A percentile compares a stretch with the other conserved stretches of the same genome.
Evolutionary conservation across 768 basidiomycete genomes (phyloP).

Genomic region (Leccinum aurantiacum): DNA sequence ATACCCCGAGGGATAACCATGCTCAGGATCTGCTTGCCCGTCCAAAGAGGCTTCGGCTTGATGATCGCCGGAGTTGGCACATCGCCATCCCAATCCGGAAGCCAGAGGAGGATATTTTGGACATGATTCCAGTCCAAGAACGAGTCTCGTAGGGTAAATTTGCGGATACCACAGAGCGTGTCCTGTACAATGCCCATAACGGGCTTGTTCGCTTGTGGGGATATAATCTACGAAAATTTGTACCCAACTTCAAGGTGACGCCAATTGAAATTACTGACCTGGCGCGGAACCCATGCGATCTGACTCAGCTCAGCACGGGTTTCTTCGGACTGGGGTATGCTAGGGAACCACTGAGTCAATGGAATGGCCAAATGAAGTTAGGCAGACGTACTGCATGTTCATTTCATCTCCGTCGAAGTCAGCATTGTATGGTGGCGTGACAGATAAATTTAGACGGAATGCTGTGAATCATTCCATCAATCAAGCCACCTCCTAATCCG

Average conservation of each 20-base stretch:
- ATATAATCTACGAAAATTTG: slow-evolving; percentile 73
- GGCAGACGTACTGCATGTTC: slow-evolving; percentile 94
- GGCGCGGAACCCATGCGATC: slow-evolving; percentile 97
- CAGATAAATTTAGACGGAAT: slow-evolving; percentile 96
- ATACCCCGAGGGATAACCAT: slow-evolving; percentile 93
- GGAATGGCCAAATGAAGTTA: slow-evolving; percentile 1
- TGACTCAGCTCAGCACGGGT: slow-evolving; percentile 97
- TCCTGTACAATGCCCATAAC: slow-evolving; percentile 99
- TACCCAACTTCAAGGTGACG: neutral
- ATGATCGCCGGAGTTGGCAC: slow-evolving; percentile 92
- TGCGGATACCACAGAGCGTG: slow-evolving; percentile 95
- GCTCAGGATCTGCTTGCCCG: slow-evolving; percentile 93
- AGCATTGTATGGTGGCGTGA: slow-evolving; percentile 98
- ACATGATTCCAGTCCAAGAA: slow-evolving; percentile 96
- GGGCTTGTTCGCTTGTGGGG: slow-evolving; percentile 98
- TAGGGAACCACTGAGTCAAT: slow-evolving; percentile 33
- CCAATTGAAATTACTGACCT: slow-evolving; percentile 48
- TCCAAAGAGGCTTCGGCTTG: slow-evolving; percentile 97
- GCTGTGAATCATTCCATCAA: slow-evolving; percentile 47
- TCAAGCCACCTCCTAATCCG: neutral
- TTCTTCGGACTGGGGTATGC: slow-evolving; percentile 97
- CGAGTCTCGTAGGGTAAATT: slow-evolving; percentile 93
- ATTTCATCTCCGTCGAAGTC: slow-evolving; percentile 99
- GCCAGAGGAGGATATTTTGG: slow-evolving; percentile 97
- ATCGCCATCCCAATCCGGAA: slow-evolving; percentile 94